Base-by-base conservation (phyloP, 495 filamentous ascomycete genomes). In the Achaetomiella virescens region DNA sequence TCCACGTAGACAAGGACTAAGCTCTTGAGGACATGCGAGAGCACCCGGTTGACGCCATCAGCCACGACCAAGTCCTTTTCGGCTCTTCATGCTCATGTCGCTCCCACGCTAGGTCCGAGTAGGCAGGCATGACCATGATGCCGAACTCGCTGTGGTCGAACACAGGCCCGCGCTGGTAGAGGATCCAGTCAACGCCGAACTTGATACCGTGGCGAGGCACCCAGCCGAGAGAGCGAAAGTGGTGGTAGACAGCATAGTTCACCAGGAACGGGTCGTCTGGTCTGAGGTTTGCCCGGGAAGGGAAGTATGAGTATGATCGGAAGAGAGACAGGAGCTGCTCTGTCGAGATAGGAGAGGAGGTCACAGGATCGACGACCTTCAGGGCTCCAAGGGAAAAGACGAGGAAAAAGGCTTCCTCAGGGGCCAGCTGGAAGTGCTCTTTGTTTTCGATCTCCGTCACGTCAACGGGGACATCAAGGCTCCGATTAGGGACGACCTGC, bases 151-250 rank as follows among this genome's bases (percentile, higher is more conserved):
- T 91, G 67, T 99, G 93, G 7, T 87, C 79, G 69, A 97, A 97
- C 2, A 90, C 92, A 0, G 95, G 93, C 0, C 93, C 93, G n/a
- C 91, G 86, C 55, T 91, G 84, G 73, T 99, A 99, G 22, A 99
- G 79, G 21, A 99, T 77, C 72, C 86, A 96, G 70, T 99, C 95
- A 24, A 89, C 87, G 52, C 85, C 88, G 65, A 99, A 99, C 69
- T 99, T 99, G 61, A 96, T 83, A 38, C 95, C 93, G 22, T 88
- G 82, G 17, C 95, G 87, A 1, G 92, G 84, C n/a, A 96, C 89
- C 93, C 93, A 99, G 44, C 93, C 93, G 0, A 97, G 79, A 7
- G 91, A 95, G 22, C 93, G 89, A 73, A 93, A 99, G 69, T 99
- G 93, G 64, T 99, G 93, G 64, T 96, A 99, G 14, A 87, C 88